Evolutionary conservation across 2,329 filamentous ascomycete genomes (phyloP).

Genomic region (Scedosporium minutisporum): DNA sequence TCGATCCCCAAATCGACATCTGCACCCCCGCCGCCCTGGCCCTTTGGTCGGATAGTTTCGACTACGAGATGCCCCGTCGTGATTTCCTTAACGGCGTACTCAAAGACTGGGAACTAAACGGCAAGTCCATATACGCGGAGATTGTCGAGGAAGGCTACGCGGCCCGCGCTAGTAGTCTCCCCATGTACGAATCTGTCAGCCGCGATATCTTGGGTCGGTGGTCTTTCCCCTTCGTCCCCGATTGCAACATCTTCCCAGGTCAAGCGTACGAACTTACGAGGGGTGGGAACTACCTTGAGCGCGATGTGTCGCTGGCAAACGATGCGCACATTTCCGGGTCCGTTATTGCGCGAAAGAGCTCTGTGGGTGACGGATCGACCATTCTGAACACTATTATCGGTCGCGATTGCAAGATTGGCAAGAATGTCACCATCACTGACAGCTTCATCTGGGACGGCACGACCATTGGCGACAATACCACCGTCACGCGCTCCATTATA

Average conservation of each 20-base stretch:
- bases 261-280: constrained; percentile 62
- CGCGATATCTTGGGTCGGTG: constrained; percentile 79
- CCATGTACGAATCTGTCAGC: constrained; percentile 82
- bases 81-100: constrained; percentile 88
- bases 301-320: constrained; percentile 62
- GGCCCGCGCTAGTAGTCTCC: constrained; percentile 74
- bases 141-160: constrained; percentile 77
- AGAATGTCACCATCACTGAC: constrained; percentile 67
- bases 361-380: constrained; percentile 60
- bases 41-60: constrained; percentile 94
- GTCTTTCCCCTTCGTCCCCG: constrained; percentile 82
- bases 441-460: constrained; percentile 85
- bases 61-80: constrained; percentile 81
- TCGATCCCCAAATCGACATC: constrained; percentile 93
- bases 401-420: constrained; percentile 75
- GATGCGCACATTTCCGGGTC: constrained; percentile 63
- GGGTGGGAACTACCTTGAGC: constrained; percentile 44
- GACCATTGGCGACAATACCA: constrained; percentile 63
- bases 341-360: constrained; percentile 67
- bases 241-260: constrained; percentile 71
- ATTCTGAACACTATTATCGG: constrained; percentile 75
- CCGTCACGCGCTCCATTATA: constrained; percentile 63
- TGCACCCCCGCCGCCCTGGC: constrained; percentile 93
- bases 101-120: constrained; percentile 94
- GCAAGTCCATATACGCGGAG: constrained; percentile 91